Base-by-base conservation (phyloP, 2,329 filamentous ascomycete genomes). In the Verticillium dahliae region DNA sequence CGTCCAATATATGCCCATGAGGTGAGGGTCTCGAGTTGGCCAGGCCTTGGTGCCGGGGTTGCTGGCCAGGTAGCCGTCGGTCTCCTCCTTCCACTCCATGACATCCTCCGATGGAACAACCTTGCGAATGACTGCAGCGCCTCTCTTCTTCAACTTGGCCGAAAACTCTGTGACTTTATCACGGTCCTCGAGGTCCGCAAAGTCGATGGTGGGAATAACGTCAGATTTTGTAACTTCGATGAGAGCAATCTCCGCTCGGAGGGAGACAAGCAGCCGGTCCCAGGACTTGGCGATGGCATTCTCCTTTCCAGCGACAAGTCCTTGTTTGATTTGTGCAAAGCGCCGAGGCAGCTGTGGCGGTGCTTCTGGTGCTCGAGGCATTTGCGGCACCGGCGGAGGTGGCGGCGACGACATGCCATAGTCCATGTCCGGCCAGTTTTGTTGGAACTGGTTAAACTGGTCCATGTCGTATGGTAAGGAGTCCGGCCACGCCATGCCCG, bases 121-220 rank as follows among this genome's bases (percentile, higher is more conserved):
- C 66, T 85, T 85, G 61, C 86, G 82, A 33, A 91, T 79, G 22
- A 91, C 82, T 50, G 80, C 59, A 88, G 77, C 68, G 84, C 82
- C 57, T 76, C 75, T 59, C 76, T 79, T 63, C 41, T 63, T 63
- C 33, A 65, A 61, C 60, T 63, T 65, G 57, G 64, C 64, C 34
- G 62, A 45, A 70, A 90, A 90, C 1, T 80, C 75, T 31, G 80
- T 75, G 2, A 83, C 80, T 59, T 81, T 78, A 60, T 77, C 73
- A 3, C 75, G 66, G 67, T 80, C 71, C 63, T 77, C 74, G 31
- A 85, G 78, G 63, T 84, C 80, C 67, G 72, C 69, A 64, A 81
- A 85, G 62, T 83, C 80, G 60, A 86, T 83, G 18, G 76, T 80
- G 33, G 84, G 84, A 57, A 85, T 83, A n/a, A 85, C 72, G 52